Evolutionary conservation across 768 basidiomycete species (phyloP), one percentile per base, ranked within the genome.

Genomic region (Agaricus bisporus): DNA sequence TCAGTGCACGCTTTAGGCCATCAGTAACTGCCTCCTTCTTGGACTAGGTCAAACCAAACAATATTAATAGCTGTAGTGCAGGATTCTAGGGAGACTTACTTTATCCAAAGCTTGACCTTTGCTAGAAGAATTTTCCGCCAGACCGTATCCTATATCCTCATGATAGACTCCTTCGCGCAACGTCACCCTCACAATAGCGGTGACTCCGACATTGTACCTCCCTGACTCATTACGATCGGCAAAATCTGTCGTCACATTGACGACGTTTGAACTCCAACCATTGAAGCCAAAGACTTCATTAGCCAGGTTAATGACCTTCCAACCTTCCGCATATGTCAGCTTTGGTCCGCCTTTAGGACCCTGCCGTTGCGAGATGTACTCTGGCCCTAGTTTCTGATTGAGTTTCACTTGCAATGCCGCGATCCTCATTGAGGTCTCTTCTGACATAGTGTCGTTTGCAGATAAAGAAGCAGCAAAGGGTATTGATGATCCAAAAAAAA

Each of bases 21-120:
- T 99, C 97, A 0, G 97, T 99, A 0, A 98, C 86, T 1, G 97
- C 95, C 66, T 98, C 97, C 61, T 99, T 99, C 77, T 98, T 98
- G 65, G 91, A 93, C 97, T 99, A 61, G 6, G 54, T 51, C 14
- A 36, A 8, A n/a, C 25, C 14, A 36, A 8, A n/a, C 25, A 48
- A n/a, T 17, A 17, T 48, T 7, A 48, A 17, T 35, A 20, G n/a
- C 6, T 15, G 17, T 2, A 18, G 32, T 17, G 5, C 6, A 35
- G 18, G n/a, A 17, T 3, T 6, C 6, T 32, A n/a, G 18, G 12
- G n/a, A 28, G n/a, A 68, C 79, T 56, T 56, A 94, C 95, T 80
- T 99, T 99, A 61, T 98, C 95, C 32, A 98, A 65, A 3, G 91
- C 94, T 12, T 78, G 77, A 0, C 80, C 93, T 68, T 97, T 98